phyloP scores from a whole-genome alignment of 768 basidiomycete genomes.

The Mycena chlorophos region DNA sequence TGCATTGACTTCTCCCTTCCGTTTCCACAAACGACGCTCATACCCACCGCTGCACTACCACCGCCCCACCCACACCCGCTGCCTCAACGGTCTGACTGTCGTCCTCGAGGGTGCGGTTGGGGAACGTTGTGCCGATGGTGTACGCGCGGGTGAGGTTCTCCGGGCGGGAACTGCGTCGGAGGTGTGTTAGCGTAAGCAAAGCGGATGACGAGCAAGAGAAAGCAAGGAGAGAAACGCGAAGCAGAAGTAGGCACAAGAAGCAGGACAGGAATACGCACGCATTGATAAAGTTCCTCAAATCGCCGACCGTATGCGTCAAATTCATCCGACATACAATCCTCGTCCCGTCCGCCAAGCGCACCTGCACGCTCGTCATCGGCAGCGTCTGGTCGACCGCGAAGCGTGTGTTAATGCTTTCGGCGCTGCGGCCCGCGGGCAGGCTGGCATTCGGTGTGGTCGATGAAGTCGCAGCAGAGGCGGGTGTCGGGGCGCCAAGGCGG shows the following conservation, averaged over 20 bases:
- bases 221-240: neutral
- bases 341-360: conserved; percentile 73
- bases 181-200: neutral
- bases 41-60: conserved; percentile 65
- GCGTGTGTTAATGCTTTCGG: conserved; percentile 30
- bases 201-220: neutral
- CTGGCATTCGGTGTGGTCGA: conserved; percentile 22
- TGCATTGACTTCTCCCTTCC: no score
- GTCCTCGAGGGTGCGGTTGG: conserved; percentile 54
- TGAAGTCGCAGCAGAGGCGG: conserved; percentile 25
- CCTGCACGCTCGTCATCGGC: conserved; percentile 74
- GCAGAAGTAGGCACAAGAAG: no score
- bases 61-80: conserved; percentile 61
- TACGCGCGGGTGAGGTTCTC: conserved; percentile 50
- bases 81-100: conserved; percentile 52
- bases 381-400: conserved; percentile 66
- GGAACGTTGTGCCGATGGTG: conserved; percentile 71
- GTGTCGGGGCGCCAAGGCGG: conserved; percentile 61
- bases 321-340: conserved; percentile 72
- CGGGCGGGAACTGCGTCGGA: conserved; percentile 48
- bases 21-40: no score
- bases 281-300: conserved; percentile 70
- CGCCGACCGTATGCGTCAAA: conserved; percentile 68
- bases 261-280: conserved; percentile 47
- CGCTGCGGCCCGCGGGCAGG: conserved; percentile 13